Evolutionary conservation across 1,139 yeast genomes (phyloP).

Genomic region (Geotrichum klebahnii): DNA sequence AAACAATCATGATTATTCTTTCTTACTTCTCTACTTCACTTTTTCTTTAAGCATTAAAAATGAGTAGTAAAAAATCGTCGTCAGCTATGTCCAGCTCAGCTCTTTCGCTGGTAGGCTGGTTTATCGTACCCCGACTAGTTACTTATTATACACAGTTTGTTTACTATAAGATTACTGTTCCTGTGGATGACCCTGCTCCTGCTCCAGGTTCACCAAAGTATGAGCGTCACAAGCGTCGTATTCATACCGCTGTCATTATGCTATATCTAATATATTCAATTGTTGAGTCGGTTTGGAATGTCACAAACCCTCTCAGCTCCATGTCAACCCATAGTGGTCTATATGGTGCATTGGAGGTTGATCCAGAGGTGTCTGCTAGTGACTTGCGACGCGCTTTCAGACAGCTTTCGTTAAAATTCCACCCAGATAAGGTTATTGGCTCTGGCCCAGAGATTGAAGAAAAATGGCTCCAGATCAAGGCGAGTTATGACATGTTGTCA

Average conservation of each 20-base stretch:
- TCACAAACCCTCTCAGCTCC: constrained; percentile 12
- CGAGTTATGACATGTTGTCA: constrained; percentile 35
- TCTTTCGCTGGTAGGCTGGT: constrained; percentile 29
- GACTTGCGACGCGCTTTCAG: constrained; percentile 29
- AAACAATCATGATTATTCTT: not conserved
- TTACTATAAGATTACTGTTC: constrained; percentile 23
- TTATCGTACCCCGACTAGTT: constrained; percentile 26
- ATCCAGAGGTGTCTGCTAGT: constrained; percentile 21
- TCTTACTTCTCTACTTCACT: not conserved
- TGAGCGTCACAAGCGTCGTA: constrained; percentile 13
- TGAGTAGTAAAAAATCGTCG: not conserved
- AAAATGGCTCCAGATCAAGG: constrained; percentile 30
- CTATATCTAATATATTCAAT: constrained; percentile 18
- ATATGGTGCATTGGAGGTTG: constrained; percentile 27
- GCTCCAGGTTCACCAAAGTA: constrained; percentile 19
- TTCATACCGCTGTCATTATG: constrained; percentile 12
- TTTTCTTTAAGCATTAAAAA: not conserved
- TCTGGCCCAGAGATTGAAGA: constrained; percentile 21
- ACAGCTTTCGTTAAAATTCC: constrained; percentile 31
- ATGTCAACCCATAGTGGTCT: constrained; percentile 16
- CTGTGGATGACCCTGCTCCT: constrained; percentile 22
- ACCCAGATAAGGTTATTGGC: constrained; percentile 38
- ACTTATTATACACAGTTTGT: constrained; percentile 24
- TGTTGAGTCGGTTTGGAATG: constrained; percentile 22
- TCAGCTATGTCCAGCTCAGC: constrained; percentile 1